Conservation (phyloP, 2,329 filamentous ascomycete species). For the Lachnellula hyalina region DNA sequence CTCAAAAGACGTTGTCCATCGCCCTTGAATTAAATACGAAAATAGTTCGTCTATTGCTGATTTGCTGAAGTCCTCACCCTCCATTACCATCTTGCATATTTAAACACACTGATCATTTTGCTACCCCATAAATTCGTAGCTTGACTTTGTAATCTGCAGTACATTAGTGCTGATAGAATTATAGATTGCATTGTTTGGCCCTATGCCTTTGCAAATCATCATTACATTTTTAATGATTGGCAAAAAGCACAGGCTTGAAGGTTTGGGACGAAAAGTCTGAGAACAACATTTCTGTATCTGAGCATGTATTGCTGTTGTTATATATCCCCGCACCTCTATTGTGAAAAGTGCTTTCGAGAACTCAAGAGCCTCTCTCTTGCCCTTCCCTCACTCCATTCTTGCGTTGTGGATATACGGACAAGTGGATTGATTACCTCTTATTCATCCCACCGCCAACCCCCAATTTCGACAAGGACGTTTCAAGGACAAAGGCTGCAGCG, state of each 20-base stretch:
- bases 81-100: not conserved
- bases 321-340: not conserved
- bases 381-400: too few relatives aligned
- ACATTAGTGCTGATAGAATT: conserved; percentile 14
- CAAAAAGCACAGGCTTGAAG: not conserved
- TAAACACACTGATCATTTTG: conserved; percentile 10
- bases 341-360: not conserved
- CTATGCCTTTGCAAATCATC: not conserved
- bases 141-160: conserved; percentile 9
- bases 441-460: too few relatives aligned
- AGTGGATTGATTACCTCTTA: too few relatives aligned
- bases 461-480: too few relatives aligned
- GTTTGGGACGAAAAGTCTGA: not conserved
- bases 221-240: not conserved
- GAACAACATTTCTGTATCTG: not conserved
- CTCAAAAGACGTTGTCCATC: too few relatives aligned
- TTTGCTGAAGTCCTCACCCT: not conserved
- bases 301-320: not conserved
- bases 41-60: too few relatives aligned
- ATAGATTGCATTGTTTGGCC: conserved; percentile 16
- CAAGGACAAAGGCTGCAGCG: too few relatives aligned
- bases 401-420: too few relatives aligned
- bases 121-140: conserved; percentile 9
- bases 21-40: too few relatives aligned
- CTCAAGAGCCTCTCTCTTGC: too few relatives aligned